phyloP scores from a whole-genome alignment of 108 stramenopile genomes.

The Pseudonitzschia pungens region DNA sequence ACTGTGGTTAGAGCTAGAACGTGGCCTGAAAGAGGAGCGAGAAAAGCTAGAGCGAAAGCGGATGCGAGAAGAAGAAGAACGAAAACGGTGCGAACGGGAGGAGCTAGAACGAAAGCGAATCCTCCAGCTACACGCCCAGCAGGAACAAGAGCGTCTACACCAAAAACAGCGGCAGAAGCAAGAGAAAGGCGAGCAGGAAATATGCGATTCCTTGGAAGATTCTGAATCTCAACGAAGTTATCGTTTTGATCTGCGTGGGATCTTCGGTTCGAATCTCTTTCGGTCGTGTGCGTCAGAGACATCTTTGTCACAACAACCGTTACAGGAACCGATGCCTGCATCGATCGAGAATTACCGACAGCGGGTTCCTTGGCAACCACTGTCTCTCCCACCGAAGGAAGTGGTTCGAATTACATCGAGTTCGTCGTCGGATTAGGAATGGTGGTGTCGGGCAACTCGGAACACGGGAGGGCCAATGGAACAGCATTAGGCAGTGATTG shows the following conservation, averaged over 20 bases:
- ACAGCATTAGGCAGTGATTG: too few relatives aligned
- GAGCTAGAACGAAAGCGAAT: slow-evolving; percentile 6
- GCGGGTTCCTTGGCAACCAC: slow-evolving; percentile 23
- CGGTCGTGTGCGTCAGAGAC: not conserved
- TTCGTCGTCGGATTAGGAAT: too few relatives aligned
- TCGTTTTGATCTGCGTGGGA: not conserved
- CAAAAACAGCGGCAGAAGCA: not conserved
- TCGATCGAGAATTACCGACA: slow-evolving; percentile 20
- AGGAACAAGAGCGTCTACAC: not conserved
- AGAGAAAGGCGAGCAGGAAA: not conserved
- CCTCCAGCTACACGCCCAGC: not conserved
- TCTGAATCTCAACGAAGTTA: not conserved
- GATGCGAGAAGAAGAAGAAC: slow-evolving; percentile 13
- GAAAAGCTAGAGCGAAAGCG: not conserved
- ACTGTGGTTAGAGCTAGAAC: not conserved
- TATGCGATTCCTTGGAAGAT: not conserved
- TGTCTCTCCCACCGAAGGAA: slow-evolving; percentile 19
- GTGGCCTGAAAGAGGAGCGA: slow-evolving; percentile 3
- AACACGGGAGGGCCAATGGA: too few relatives aligned
- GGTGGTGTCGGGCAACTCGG: too few relatives aligned
- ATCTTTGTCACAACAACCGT: not conserved
- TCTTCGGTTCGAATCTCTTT: too few relatives aligned
- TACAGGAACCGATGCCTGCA: not conserved
- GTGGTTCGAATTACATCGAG: slow-evolving; percentile 7
- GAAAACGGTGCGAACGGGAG: slow-evolving; percentile 1